A percentile compares a stretch with the other conserved stretches of the same genome.
phyloP scores from a whole-genome alignment of 495 filamentous ascomycete genomes.

The Aspergillus funiculosus region DNA sequence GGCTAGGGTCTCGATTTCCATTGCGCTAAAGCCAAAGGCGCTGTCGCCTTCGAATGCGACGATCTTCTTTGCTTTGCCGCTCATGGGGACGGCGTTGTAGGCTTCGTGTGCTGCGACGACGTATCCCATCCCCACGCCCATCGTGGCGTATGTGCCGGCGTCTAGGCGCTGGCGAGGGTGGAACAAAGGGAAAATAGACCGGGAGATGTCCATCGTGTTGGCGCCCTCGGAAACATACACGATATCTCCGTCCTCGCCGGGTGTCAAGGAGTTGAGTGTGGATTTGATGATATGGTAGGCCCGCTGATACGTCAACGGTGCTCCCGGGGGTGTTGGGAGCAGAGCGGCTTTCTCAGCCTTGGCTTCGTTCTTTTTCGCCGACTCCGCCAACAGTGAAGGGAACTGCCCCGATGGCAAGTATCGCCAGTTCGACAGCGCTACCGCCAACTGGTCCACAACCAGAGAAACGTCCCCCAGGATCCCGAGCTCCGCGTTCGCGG shows the following conservation, averaged over 20 bases:
- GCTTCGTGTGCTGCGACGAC: slow-evolving; percentile 57
- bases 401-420: slow-evolving; percentile 38
- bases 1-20: slow-evolving; percentile 62
- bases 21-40: slow-evolving; percentile 58
- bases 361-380: slow-evolving; percentile 47
- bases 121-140: slow-evolving; percentile 64
- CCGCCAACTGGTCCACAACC: slow-evolving; percentile 45
- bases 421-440: slow-evolving; percentile 38
- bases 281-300: slow-evolving; percentile 52
- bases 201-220: slow-evolving; percentile 64
- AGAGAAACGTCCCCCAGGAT: slow-evolving; percentile 50
- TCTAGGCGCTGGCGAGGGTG: slow-evolving; percentile 57
- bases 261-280: slow-evolving; percentile 36
- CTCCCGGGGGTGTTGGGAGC: slow-evolving; percentile 26
- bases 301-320: slow-evolving; percentile 50
- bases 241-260: slow-evolving; percentile 42
- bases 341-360: slow-evolving; percentile 35
- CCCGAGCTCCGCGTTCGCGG: slow-evolving; percentile 40
- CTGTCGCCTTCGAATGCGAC: slow-evolving; percentile 58
- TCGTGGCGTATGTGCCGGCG: slow-evolving; percentile 61
- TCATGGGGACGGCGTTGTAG: slow-evolving; percentile 42
- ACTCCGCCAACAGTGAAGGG: slow-evolving; percentile 26
- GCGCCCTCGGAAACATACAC: slow-evolving; percentile 63
- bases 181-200: slow-evolving; percentile 53
- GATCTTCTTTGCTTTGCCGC: slow-evolving; percentile 46